Base-by-base conservation (phyloP, 345 rosid genomes). In the Mallotus nudiflorus region DNA sequence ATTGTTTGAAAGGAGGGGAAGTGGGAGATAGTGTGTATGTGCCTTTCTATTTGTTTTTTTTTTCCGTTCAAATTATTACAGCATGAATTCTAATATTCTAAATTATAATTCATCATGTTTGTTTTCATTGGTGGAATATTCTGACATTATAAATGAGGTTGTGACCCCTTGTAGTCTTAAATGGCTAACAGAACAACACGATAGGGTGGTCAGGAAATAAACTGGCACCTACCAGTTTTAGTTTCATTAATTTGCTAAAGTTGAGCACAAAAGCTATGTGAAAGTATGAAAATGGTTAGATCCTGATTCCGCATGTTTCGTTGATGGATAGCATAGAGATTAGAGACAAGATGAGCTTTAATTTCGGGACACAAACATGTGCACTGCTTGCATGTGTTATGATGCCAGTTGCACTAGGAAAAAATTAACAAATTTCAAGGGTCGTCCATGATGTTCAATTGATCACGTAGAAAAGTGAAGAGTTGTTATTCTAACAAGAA, bases 311-410 rank as follows among this genome's bases (percentile, higher is more conserved):
- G 29, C 11, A n/a, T 19, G 9, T 60, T 60, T n/a, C 50, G n/a
- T n/a, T n/a, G n/a, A n/a, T 62, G 31, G 31, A 4, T 10, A 45
- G 1, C 9, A 20, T n/a, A 15, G 7, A 20, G 10, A 14, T 9
- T 16, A 18, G n/a, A n/a, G n/a, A 24, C 13, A 42, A 42, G 46
- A 2, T 42, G 7, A 2, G 3, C 50, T 6, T 15, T 6, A 44
- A 44, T 40, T 22, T 24, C 39, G 4, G 24, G 6, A 35, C 13
- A 53, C 8, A 14, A 22, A 62, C 16, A 27, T 28, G 18, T 25
- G 62, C 31, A n/a, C n/a, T n/a, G 24, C 25, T 40, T 55, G 52
- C 71, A 62, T 44, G 67, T 25, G 49, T n/a, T 20, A 5, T 39
- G 25, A 25, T 61, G 67, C 28, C 0, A 62, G 19, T 44, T 45